Evolutionary conservation across 306 rosid species (phyloP).

Genomic region (Hippophae rhamnoides): DNA sequence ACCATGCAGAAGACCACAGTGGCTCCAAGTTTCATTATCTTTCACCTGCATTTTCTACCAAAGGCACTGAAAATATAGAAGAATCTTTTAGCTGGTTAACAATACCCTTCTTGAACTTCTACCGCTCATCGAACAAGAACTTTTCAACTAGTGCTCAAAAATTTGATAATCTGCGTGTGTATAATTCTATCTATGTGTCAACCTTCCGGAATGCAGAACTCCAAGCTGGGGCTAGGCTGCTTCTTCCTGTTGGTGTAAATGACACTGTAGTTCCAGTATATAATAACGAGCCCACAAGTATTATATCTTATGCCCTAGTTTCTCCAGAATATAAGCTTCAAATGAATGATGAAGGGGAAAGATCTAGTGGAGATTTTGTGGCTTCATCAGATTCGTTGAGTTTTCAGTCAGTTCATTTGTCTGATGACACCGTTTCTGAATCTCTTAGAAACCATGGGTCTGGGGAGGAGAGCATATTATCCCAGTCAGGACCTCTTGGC

Average conservation of each 20-base stretch:
- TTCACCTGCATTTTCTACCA: constrained; percentile 21
- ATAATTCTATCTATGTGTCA: constrained; percentile 57
- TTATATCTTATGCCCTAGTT: constrained; percentile 67
- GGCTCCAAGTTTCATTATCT: constrained; percentile 27
- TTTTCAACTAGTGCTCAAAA: constrained; percentile 45
- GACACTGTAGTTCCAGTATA: constrained; percentile 81
- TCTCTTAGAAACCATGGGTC: constrained; percentile 51
- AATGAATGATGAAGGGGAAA: constrained; percentile 50
- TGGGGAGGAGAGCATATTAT: constrained; percentile 44
- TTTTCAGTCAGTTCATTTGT: constrained; percentile 38
- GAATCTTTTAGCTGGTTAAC: constrained; percentile 59
- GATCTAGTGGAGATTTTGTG: constrained; percentile 25
- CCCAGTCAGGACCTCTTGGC: constrained; percentile 56
- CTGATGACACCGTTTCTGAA: constrained; percentile 47
- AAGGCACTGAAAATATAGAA: constrained; percentile 44
- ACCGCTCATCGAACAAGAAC: constrained; percentile 53
- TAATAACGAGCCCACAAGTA: constrained; percentile 87
- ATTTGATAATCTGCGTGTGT: constrained; percentile 41
- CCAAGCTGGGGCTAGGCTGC: constrained; percentile 67
- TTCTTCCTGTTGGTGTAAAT: constrained; percentile 59
- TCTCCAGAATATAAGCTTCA: constrained; percentile 52
- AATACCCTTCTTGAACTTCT: constrained; percentile 62
- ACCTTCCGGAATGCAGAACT: constrained; percentile 61
- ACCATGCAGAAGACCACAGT: constrained; percentile 44
- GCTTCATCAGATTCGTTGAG: constrained; percentile 38